These are phyloP conservation scores for Botrytis galanthina DNA, from an alignment of 2,329 filamentous ascomycete genomes.

Conservation along the genomic window DNA sequence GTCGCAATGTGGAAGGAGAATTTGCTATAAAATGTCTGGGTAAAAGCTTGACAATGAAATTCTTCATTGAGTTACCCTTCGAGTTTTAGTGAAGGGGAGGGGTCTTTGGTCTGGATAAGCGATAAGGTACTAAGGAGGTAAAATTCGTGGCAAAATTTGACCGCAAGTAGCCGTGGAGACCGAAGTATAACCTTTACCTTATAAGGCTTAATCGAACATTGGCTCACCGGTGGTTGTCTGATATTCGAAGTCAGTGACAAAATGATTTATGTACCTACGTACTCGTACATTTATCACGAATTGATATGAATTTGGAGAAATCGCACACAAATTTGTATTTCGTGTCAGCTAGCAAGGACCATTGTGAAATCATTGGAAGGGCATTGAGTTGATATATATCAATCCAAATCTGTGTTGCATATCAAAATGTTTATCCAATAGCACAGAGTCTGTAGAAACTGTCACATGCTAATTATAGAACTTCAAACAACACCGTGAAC, in stretches of 20 bases:
- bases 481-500: not conserved
- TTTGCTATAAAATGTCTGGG: not conserved
- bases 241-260: not conserved
- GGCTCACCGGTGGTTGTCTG: not conserved
- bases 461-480: conserved; percentile 11
- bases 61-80: conserved; percentile 7
- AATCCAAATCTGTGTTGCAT: too few relatives aligned
- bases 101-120: not conserved
- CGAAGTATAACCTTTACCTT: not conserved
- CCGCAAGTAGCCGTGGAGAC: not conserved
- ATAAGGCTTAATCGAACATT: too few relatives aligned
- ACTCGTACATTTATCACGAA: not conserved
- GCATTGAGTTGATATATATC: not conserved
- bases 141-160: not conserved
- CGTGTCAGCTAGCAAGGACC: not conserved
- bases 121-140: not conserved
- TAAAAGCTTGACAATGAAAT: conserved; percentile 10
- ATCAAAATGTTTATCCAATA: not conserved
- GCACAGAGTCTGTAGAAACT: not conserved
- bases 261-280: not conserved
- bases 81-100: not conserved
- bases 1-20: conserved; percentile 4
- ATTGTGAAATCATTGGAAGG: not conserved
- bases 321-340: not conserved
- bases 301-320: not conserved